Base-by-base conservation (phyloP, 2,329 filamentous ascomycete genomes). In the Acrocalymma vagum region DNA sequence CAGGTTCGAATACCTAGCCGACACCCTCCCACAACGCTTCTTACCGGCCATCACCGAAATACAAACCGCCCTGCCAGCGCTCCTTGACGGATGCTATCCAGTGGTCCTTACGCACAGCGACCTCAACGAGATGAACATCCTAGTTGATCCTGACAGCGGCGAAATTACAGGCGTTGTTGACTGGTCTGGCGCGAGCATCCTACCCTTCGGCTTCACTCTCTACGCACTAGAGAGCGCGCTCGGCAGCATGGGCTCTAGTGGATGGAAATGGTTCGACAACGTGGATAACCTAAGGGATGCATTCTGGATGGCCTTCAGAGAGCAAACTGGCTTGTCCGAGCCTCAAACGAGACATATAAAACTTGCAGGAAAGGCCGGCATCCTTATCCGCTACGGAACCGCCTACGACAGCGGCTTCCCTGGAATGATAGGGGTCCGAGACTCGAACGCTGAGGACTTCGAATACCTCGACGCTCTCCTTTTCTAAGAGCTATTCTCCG, bases 81-180 rank as follows among this genome's bases (percentile, higher is more conserved):
- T 73, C 36, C 33, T 72, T 20, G 67, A 67, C 21, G 57, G 16
- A 20, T 7, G 8, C 14, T 38, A 74, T 9, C 71, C 67, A 21
- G 71, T 71, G 61, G 70, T 72, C 4, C 62, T 75, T 13, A 58
- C 72, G 3, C 69, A 75, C 33, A 48, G 45, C 18, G 60, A 68
- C 36, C 48, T 68, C 5, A 51, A 36, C 30, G 59, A 61, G 46
- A 53, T 58, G 29, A 67, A 69, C 33, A 48, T 67, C 18, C 56
- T 65, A 9, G 34, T 61, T 5, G 48, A 66, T 29, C 34, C 48
- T 3, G 9, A 18, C 10, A 65, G 54, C 3, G 60, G 62, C 14
- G 22, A 53, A 13, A 52, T 69, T 17, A 65, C 61, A 1, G 62
- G 63, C 24, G 35, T 69, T 18, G 37, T 67, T 15, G 63, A 69